Conservation (phyloP, 1,284 basidiomycete species). For the Phylloporus gajari region DNA sequence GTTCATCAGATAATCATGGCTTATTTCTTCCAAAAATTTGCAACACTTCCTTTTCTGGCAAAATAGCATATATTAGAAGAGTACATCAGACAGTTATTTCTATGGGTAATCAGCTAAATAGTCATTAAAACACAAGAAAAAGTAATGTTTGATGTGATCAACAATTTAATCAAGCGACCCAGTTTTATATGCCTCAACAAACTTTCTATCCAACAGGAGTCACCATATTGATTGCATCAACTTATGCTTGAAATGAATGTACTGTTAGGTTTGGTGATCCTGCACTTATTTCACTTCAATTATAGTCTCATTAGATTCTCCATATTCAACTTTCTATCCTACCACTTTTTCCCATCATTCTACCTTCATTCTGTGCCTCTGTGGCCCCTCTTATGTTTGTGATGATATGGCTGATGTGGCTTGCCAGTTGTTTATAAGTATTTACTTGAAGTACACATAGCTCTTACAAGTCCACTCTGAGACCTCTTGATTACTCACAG, state of each 20-base stretch:
- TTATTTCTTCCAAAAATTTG: neutral
- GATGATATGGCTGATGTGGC: no score
- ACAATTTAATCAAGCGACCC: neutral
- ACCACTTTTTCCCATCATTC: no score
- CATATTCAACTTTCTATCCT: no score
- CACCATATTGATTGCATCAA: neutral
- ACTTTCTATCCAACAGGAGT: neutral
- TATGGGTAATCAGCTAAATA: neutral
- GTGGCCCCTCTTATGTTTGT: no score
- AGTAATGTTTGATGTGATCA: neutral
- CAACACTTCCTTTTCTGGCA: slow-evolving; percentile 1
- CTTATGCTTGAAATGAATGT: neutral
- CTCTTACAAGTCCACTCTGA: no score
- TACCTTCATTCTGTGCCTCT: no score
- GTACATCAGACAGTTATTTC: neutral
- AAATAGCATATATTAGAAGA: slow-evolving; percentile 1
- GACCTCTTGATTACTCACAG: no score
- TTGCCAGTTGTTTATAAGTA: no score
- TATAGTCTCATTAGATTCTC: no score
- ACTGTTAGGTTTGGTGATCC: no score
- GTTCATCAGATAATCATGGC: neutral
- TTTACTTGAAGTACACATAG: no score
- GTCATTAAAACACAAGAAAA: neutral
- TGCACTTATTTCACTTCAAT: no score
- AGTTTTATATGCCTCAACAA: neutral